A percentile compares a stretch with the other conserved stretches of the same genome.
phyloP scores from a whole-genome alignment of 1,139 yeast species.

The Suhomyces atakaporum region DNA sequence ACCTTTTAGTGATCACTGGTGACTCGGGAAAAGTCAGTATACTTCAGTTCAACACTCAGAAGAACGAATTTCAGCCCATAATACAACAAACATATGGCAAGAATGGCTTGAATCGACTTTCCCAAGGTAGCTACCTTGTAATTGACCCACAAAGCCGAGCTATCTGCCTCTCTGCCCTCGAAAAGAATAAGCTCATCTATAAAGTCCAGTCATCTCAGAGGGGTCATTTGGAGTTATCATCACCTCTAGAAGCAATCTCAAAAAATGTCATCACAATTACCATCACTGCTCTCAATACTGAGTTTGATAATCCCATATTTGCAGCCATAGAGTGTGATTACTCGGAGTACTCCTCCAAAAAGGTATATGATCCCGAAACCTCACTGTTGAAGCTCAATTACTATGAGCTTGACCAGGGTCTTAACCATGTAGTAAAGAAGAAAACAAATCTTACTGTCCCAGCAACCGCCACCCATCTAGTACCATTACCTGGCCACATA shows the following conservation, averaged over 20 bases:
- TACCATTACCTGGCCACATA: slow-evolving; percentile 36
- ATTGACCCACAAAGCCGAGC: slow-evolving; percentile 78
- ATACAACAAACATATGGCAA: slow-evolving; percentile 72
- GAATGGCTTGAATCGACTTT: slow-evolving; percentile 69
- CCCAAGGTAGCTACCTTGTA: slow-evolving; percentile 77
- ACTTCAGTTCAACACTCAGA: slow-evolving; percentile 46
- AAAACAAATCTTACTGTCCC: slow-evolving; percentile 40
- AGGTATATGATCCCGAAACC: slow-evolving; percentile 17
- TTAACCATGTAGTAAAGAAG: slow-evolving; percentile 66
- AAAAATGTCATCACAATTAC: slow-evolving; percentile 55
- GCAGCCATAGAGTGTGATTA: slow-evolving; percentile 77
- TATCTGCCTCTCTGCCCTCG: slow-evolving; percentile 68
- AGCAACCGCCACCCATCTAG: slow-evolving; percentile 29
- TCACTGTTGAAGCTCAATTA: slow-evolving; percentile 45
- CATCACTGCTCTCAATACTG: slow-evolving; percentile 67
- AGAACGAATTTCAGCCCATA: slow-evolving; percentile 47
- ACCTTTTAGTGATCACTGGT: slow-evolving; percentile 66
- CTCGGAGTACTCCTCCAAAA: slow-evolving; percentile 20
- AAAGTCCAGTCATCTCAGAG: slow-evolving; percentile 42
- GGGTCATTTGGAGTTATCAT: slow-evolving; percentile 52
- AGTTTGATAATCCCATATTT: slow-evolving; percentile 79
- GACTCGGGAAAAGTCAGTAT: slow-evolving; percentile 79
- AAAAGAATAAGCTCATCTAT: slow-evolving; percentile 69
- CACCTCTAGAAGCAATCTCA: slow-evolving; percentile 73
- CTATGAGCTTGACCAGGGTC: slow-evolving; percentile 84